These are phyloP conservation scores for Glonium stellatum DNA, from an alignment of 495 filamentous ascomycete genomes.

Conservation along the genomic window DNA sequence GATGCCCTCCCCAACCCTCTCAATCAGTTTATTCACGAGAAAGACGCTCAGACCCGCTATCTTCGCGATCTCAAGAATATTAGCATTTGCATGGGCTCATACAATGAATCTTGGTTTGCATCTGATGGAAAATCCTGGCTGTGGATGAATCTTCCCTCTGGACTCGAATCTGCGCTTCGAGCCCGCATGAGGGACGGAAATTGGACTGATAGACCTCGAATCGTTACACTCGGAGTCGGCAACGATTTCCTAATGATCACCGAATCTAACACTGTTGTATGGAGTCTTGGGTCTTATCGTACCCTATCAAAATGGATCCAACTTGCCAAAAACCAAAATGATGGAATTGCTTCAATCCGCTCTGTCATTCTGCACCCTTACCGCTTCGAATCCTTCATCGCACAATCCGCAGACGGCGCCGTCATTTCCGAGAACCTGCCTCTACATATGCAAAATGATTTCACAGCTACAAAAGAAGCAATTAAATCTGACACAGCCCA, in stretches of 20 bases:
- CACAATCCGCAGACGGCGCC: slow-evolving; percentile 10
- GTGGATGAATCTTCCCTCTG: slow-evolving; percentile 18
- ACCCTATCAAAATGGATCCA: slow-evolving; percentile 10
- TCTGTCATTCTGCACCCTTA: slow-evolving; percentile 13
- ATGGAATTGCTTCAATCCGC: slow-evolving; percentile 12
- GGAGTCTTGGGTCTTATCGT: slow-evolving; percentile 10
- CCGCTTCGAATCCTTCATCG: slow-evolving; percentile 22
- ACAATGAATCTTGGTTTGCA: slow-evolving; percentile 22
- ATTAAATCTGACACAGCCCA: slow-evolving; percentile 6
- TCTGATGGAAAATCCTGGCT: slow-evolving; percentile 9
- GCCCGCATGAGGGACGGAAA: slow-evolving; percentile 11
- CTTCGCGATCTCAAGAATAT: slow-evolving; percentile 12
- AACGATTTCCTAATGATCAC: slow-evolving; percentile 21
- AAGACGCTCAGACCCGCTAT: background rate
- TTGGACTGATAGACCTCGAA: slow-evolving; percentile 21
- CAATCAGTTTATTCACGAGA: slow-evolving; percentile 14
- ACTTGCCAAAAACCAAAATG: slow-evolving; percentile 5
- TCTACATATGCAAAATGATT: background rate
- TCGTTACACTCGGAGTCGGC: slow-evolving; percentile 18
- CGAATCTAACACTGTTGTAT: slow-evolving; percentile 13
- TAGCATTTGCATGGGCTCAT: slow-evolving; percentile 16
- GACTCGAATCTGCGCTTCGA: slow-evolving; percentile 11
- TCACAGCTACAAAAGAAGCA: slow-evolving; percentile 4
- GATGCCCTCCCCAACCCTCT: slow-evolving; percentile 19
- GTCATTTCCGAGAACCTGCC: slow-evolving; percentile 18